Evolutionary conservation across 306 rosid species (phyloP).

Genomic region (Nissolia schottii): DNA sequence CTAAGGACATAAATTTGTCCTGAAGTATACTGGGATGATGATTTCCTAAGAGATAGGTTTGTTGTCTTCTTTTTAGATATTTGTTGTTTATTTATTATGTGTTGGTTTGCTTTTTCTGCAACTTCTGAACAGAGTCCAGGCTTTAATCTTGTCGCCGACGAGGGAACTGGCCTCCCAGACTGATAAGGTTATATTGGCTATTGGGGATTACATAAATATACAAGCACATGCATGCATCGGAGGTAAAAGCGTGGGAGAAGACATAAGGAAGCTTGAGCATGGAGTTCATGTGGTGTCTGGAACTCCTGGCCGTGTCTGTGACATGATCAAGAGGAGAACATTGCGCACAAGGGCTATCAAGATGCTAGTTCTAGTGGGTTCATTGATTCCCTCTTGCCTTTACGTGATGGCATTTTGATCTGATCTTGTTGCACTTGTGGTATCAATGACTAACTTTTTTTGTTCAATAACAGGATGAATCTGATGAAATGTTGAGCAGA

Average conservation of each 20-base stretch:
- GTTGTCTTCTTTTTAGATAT: background rate
- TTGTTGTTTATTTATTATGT: background rate
- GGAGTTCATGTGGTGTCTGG: constrained; percentile 99
- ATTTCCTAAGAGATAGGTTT: background rate
- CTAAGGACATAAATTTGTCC: background rate
- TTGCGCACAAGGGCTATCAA: constrained; percentile 90
- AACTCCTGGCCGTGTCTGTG: constrained; percentile 98
- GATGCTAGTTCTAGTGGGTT: constrained; percentile 71
- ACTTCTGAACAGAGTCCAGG: constrained; percentile 64
- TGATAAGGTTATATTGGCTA: constrained; percentile 83
- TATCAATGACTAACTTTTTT: background rate
- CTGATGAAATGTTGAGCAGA: constrained; percentile 99
- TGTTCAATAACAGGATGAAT: constrained; percentile 65
- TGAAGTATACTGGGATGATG: background rate
- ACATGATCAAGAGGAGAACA: constrained; percentile 97
- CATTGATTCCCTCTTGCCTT: background rate
- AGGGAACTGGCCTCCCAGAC: constrained; percentile 96
- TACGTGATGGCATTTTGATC: background rate
- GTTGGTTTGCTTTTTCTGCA: background rate
- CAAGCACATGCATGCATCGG: constrained; percentile 94
- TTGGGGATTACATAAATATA: constrained; percentile 86
- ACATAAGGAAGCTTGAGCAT: constrained; percentile 85
- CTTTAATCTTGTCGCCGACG: constrained; percentile 87
- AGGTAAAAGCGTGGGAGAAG: constrained; percentile 95
- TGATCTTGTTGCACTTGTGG: background rate